phyloP scores from a whole-genome alignment of 2,329 filamentous ascomycete genomes.

The Fusarium euwallaceae region DNA sequence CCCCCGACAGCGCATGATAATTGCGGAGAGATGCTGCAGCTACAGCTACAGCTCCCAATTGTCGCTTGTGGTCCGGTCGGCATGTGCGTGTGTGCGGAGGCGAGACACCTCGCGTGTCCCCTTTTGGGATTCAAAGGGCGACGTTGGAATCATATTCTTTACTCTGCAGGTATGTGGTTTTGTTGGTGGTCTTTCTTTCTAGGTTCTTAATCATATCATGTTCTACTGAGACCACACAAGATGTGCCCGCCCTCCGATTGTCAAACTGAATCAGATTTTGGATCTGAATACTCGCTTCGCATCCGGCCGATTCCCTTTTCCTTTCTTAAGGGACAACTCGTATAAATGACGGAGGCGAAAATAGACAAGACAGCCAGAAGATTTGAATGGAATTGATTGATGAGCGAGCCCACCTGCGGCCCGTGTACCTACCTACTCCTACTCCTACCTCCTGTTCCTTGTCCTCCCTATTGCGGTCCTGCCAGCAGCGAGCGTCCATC shows the following conservation, averaged over 20 bases:
- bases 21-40: slow-evolving; percentile 25
- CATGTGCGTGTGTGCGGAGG: slow-evolving; percentile 32
- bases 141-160: slow-evolving; percentile 11
- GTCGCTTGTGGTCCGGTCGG: slow-evolving; percentile 26
- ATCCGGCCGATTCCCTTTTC: neutral
- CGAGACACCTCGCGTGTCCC: slow-evolving; percentile 16
- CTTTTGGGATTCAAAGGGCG: slow-evolving; percentile 14
- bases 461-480: slow-evolving; percentile 13
- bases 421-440: slow-evolving; percentile 32
- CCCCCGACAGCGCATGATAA: slow-evolving; percentile 11
- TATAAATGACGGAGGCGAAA: slow-evolving; percentile 18
- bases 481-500: slow-evolving; percentile 11
- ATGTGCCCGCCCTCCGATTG: neutral
- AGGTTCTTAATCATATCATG: neutral
- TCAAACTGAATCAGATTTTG: slow-evolving; percentile 7
- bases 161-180: neutral
- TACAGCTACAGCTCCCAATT: slow-evolving; percentile 21
- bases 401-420: slow-evolving; percentile 29
- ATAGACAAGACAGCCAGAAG: slow-evolving; percentile 11
- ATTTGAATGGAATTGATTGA: slow-evolving; percentile 21
- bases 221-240: neutral
- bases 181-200: neutral
- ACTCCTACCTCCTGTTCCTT: neutral
- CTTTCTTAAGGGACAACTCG: slow-evolving; percentile 13
- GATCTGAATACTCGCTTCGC: neutral